Percentiles rank a stretch among this genome's conserved stretches.
Evolutionary conservation across 2,329 filamentous ascomycete species (phyloP).

Genomic region (Curvularia spicifera): DNA sequence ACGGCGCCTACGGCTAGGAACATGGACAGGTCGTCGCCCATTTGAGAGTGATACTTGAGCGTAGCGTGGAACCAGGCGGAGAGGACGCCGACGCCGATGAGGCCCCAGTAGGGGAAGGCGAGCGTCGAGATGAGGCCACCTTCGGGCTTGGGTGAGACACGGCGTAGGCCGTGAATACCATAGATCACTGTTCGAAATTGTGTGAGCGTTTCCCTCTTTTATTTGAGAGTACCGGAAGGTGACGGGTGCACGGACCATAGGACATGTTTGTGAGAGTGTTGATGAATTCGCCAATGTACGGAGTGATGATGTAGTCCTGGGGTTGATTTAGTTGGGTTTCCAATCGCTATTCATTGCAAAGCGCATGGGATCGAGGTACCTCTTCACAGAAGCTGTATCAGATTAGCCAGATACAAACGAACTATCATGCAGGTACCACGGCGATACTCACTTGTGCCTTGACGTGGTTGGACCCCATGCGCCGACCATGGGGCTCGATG

Average conservation of each 20-base stretch:
- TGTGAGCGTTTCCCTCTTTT: background rate
- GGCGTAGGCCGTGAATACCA: conserved; percentile 42
- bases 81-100: conserved; percentile 53
- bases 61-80: conserved; percentile 54
- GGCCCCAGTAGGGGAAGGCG: conserved; percentile 52
- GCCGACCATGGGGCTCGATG: conserved; percentile 25
- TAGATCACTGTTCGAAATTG: conserved; percentile 40
- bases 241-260: conserved; percentile 51
- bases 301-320: conserved; percentile 61
- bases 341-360: background rate
- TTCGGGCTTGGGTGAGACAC: conserved; percentile 31
- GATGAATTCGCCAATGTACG: conserved; percentile 61
- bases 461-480: conserved; percentile 39
- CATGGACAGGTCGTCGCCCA: conserved; percentile 66
- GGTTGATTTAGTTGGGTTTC: background rate
- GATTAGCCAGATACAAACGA: conserved; percentile 17
- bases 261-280: conserved; percentile 61
- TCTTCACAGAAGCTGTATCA: conserved; percentile 47
- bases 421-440: conserved; percentile 11
- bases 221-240: background rate
- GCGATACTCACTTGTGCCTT: conserved; percentile 43
- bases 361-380: conserved; percentile 18
- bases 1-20: conserved; percentile 61
- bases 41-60: conserved; percentile 56
- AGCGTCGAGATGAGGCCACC: conserved; percentile 43